Evolutionary conservation across 306 rosid genomes (phyloP), one percentile per base, ranked within the genome.

Genomic region (Trichosanthes truncata): DNA sequence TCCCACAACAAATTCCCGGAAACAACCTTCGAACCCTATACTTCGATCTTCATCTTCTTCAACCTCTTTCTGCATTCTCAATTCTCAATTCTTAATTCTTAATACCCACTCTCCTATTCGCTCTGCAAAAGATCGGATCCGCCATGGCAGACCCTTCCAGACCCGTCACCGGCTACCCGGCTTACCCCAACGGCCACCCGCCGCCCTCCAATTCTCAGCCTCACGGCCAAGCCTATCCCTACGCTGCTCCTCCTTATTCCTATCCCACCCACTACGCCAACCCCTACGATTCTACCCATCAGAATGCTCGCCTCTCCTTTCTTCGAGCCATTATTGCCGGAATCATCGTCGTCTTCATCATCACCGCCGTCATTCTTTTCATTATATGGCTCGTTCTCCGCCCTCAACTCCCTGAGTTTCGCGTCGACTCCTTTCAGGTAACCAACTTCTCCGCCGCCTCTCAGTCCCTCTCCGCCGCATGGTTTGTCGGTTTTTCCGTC

Each of bases 91-190:
- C 48, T 26, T 4, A 2, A n/a, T 15, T 10, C 40, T 35, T 14
- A 62, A 33, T 62, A 14, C 52, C 18, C 51, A 67, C 55, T 69
- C 41, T 38, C 8, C 3, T 15, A 15, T 45, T 65, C 72, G 5
- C 20, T 33, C 33, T 69, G 76, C 31, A 9, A 11, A n/a, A 69
- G 25, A 46, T 73, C 77, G 12, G 81, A 72, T 74, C 77, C 17
- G 62, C 75, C 29, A 90, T 88, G 86, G 86, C 87, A 40, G 91
- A 92, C 51, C 87, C 94, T 77, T 81, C 94, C 2, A 66, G 96
- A 74, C 87, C 97, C 53, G 93, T 87, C 85, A 89, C 97, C 55
- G 97, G 93, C 84, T 93, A 91, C 89, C 97, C 97, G 0, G 90
- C 88, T 69, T 81, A 79, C 59, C 69, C 87, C 63, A 76, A 81